Percentiles rank a stretch among this genome's conserved stretches.
Evolutionary conservation across 2,329 filamentous ascomycete genomes (phyloP).

Genomic region (Thielaviopsis populi): DNA sequence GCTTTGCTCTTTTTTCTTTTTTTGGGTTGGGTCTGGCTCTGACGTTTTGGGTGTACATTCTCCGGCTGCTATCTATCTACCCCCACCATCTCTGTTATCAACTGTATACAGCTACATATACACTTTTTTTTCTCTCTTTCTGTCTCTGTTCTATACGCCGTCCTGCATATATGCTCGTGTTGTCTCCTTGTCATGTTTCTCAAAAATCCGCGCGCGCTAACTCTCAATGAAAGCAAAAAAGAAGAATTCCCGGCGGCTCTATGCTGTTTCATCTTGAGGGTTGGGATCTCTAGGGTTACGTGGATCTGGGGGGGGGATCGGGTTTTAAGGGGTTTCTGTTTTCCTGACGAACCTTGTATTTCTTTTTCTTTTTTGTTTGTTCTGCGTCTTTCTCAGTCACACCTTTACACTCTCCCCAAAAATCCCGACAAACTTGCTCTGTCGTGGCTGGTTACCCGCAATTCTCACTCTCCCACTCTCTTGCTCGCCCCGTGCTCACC

Average conservation of each 20-base stretch:
- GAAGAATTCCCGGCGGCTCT: neutral
- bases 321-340: neutral
- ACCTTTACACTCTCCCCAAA: too few relatives aligned
- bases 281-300: neutral
- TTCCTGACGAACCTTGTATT: neutral
- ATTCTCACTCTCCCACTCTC: too few relatives aligned
- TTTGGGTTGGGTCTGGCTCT: neutral
- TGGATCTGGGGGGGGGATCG: too few relatives aligned
- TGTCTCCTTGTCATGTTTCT: too few relatives aligned
- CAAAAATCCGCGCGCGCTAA: too few relatives aligned
- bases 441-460: too few relatives aligned
- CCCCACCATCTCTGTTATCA: neutral
- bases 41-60: neutral
- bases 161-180: too few relatives aligned
- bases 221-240: too few relatives aligned
- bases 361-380: conserved; percentile 11
- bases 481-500: too few relatives aligned
- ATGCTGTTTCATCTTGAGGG: neutral
- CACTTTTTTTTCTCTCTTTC: too few relatives aligned
- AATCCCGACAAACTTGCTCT: too few relatives aligned
- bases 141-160: too few relatives aligned
- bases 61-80: neutral
- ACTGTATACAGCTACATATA: neutral
- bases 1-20: neutral
- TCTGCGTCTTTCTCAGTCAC: neutral